These are phyloP conservation scores for Scheffersomyces ergatensis DNA, from an alignment of 805 yeast genomes.

Conservation along the genomic window DNA sequence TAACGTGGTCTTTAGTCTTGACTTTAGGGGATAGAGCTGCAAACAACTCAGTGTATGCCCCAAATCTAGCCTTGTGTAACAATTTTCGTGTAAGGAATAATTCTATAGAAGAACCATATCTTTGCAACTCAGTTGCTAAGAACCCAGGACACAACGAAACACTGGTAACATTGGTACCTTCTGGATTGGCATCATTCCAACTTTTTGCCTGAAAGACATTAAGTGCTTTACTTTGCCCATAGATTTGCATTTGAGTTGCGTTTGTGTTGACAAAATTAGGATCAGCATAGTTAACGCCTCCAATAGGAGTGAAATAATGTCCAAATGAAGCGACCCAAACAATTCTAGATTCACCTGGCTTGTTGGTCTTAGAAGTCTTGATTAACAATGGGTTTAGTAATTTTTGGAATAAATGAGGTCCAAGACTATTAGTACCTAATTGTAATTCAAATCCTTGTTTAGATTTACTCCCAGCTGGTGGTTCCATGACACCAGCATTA, in stretches of 20 bases:
- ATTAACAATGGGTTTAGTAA: constrained; percentile 7
- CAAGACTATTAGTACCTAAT: constrained; percentile 28
- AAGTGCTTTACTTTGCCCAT: constrained; percentile 46
- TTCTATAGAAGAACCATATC: constrained; percentile 11
- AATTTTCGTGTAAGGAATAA: constrained; percentile 5
- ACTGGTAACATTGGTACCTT: constrained; percentile 24
- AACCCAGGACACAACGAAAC: constrained; percentile 42
- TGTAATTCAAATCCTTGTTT: constrained; percentile 37
- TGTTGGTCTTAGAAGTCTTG: constrained; percentile 20
- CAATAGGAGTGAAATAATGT: constrained; percentile 23
- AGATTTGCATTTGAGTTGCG: constrained; percentile 13
- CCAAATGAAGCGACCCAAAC: constrained; percentile 46
- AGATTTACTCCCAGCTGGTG: constrained; percentile 15
- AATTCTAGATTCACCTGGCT: constrained; percentile 22
- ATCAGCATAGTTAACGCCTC: constrained; percentile 34
- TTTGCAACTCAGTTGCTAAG: constrained; percentile 30
- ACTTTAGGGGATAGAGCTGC: constrained; percentile 35
- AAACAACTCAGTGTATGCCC: constrained; percentile 45
- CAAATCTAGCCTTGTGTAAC: constrained; percentile 24
- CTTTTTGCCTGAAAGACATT: constrained; percentile 31
- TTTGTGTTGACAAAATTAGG: constrained; percentile 19
- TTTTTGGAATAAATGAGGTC: constrained; percentile 7
- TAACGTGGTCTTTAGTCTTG: constrained; percentile 32
- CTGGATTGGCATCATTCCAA: constrained; percentile 27
- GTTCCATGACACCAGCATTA: constrained; percentile 27